Percentiles rank a stretch among this genome's conserved stretches.
Evolutionary conservation across 2,329 filamentous ascomycete species (phyloP).

Genomic region (Neonectria magnoliae): DNA sequence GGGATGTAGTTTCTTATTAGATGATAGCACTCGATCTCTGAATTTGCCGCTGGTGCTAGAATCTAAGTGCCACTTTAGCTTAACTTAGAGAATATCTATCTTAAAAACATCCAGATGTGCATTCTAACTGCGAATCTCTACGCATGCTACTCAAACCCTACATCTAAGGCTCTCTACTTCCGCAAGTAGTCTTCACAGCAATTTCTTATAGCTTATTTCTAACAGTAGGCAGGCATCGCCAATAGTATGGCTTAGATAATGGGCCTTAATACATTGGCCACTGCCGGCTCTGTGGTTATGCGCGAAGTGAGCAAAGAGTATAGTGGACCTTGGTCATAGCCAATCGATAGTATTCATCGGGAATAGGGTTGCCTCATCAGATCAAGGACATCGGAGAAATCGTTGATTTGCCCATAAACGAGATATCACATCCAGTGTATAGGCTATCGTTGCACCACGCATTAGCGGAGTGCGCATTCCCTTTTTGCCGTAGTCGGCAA

Average conservation of each 20-base stretch:
- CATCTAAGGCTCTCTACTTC: constrained; percentile 22
- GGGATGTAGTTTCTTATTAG: constrained; percentile 16
- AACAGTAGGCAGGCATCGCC: constrained; percentile 13
- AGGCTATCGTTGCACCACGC: too few relatives aligned
- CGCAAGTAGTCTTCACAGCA: background rate
- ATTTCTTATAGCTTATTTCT: background rate
- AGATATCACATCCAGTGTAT: constrained; percentile 16
- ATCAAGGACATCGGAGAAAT: constrained; percentile 14
- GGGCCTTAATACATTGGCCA: background rate
- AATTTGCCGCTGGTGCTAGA: constrained; percentile 2
- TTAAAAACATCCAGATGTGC: constrained; percentile 28
- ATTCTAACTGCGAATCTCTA: constrained; percentile 21
- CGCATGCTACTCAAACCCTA: constrained; percentile 10
- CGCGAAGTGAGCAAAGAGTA: background rate
- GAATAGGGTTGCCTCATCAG: constrained; percentile 27
- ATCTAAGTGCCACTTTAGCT: constrained; percentile 17
- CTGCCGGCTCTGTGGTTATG: background rate
- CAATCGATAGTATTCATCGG: constrained; percentile 31
- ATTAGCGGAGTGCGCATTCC: too few relatives aligned
- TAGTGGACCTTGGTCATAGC: constrained; percentile 33
- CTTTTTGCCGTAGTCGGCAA: too few relatives aligned
- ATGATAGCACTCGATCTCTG: background rate
- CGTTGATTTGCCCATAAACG: constrained; percentile 40
- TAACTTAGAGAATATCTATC: constrained; percentile 25
- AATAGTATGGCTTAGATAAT: constrained; percentile 23